A percentile compares a stretch with the other conserved stretches of the same genome.
Conservation (phyloP, 805 yeast genomes). For the Pichia eremophila region DNA sequence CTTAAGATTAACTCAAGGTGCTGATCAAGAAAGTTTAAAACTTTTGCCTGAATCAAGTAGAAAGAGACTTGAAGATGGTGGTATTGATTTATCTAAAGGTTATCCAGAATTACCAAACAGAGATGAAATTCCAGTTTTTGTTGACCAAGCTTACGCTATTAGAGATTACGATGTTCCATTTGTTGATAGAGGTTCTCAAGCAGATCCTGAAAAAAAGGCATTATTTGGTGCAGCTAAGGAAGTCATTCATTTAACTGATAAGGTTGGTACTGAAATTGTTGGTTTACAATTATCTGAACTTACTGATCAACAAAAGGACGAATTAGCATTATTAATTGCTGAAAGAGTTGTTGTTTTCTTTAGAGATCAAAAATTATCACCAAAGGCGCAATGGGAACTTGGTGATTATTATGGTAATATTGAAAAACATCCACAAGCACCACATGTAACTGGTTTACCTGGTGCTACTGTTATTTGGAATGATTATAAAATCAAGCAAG, state of each 20-base stretch:
- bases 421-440: constrained; percentile 31
- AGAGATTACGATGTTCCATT: constrained; percentile 27
- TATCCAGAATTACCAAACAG: constrained; percentile 30
- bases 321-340: constrained; percentile 37
- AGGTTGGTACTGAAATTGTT: constrained; percentile 40
- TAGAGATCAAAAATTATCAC: constrained; percentile 36
- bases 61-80: constrained; percentile 27
- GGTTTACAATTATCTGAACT: constrained; percentile 38
- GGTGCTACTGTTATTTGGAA: constrained; percentile 38
- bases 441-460: constrained; percentile 27
- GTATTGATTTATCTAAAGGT: constrained; percentile 29
- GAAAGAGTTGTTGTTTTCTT: constrained; percentile 45
- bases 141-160: constrained; percentile 32
- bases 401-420: constrained; percentile 39
- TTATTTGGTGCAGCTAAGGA: constrained; percentile 32
- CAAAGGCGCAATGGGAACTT: constrained; percentile 33
- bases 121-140: constrained; percentile 27
- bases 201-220: constrained; percentile 35
- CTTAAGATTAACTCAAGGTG: constrained; percentile 5
- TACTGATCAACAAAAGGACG: constrained; percentile 35
- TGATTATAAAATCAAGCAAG: constrained; percentile 25
- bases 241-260: constrained; percentile 34
- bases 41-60: constrained; percentile 20
- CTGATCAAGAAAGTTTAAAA: constrained; percentile 14
- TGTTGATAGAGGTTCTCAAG: constrained; percentile 26